A percentile compares a stretch with the other conserved stretches of the same genome.
These are phyloP conservation scores for Ceratocystiopsis minuta DNA, from an alignment of 2,329 filamentous ascomycete genomes.

Conservation along the genomic window DNA sequence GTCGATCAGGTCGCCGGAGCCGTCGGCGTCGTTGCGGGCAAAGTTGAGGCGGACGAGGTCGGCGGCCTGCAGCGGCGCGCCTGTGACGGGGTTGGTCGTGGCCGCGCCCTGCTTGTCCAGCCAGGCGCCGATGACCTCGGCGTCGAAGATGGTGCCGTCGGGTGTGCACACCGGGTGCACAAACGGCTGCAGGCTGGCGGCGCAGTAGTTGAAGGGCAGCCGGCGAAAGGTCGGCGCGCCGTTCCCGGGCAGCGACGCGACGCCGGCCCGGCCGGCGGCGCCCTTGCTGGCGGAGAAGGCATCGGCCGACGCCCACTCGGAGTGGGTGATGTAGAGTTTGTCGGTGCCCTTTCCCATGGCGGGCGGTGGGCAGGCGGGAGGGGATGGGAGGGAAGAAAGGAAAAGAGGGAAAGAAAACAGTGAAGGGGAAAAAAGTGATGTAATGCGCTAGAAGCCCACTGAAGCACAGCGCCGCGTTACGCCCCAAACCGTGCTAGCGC, in stretches of 20 bases:
- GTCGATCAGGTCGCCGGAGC: constrained; percentile 69
- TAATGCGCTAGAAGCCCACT: too few relatives aligned
- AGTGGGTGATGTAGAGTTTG: constrained; percentile 71
- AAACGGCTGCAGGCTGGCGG: constrained; percentile 88
- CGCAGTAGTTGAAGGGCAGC: constrained; percentile 95
- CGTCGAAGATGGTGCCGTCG: constrained; percentile 79
- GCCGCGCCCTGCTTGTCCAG: constrained; percentile 59
- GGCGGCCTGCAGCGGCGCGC: constrained; percentile 55
- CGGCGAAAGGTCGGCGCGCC: constrained; percentile 47
- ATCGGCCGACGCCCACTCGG: constrained; percentile 87
- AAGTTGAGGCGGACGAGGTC: constrained; percentile 88
- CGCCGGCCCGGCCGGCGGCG: constrained; percentile 25
- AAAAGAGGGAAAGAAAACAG: background rate
- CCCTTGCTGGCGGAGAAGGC: constrained; percentile 69
- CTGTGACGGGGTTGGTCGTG: constrained; percentile 77
- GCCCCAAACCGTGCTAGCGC: constrained; percentile 2
- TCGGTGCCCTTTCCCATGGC: constrained; percentile 35
- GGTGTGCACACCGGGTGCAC: constrained; percentile 82
- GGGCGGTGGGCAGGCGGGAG: background rate
- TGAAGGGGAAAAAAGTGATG: too few relatives aligned
- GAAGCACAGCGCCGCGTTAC: background rate
- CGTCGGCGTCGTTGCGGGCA: constrained; percentile 68
- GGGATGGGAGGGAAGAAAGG: too few relatives aligned
- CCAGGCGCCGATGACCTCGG: constrained; percentile 88
- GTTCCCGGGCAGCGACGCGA: background rate